Conservation (phyloP, 129 eudicot genomes). For the Escallonia herrerae region DNA sequence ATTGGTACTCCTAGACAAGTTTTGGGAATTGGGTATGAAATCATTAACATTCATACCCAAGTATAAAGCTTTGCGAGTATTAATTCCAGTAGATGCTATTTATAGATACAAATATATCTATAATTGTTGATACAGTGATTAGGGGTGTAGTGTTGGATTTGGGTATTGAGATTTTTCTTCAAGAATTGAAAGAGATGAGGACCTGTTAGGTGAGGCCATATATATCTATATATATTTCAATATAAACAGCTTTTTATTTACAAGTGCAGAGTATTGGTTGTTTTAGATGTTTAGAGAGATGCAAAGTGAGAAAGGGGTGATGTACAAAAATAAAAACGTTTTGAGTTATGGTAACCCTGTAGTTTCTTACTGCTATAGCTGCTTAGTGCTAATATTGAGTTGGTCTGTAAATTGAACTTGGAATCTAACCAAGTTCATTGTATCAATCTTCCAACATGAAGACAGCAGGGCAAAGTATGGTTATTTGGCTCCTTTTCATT, state of each 20-base stretch:
- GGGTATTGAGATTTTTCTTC: neutral
- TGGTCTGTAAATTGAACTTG: neutral
- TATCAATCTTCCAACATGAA: neutral
- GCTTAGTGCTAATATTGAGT: neutral
- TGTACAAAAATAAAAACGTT: neutral
- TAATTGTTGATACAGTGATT: neutral
- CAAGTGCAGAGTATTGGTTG: too few relatives aligned
- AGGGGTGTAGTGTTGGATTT: neutral
- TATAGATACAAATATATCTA: neutral
- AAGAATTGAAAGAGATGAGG: neutral
- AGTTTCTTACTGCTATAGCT: neutral
- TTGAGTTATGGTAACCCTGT: neutral
- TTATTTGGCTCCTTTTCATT: constrained; percentile 2
- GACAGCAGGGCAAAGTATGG: constrained; percentile 6
- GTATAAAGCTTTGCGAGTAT: neutral
- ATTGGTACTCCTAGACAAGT: constrained; percentile 59
- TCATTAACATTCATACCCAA: neutral
- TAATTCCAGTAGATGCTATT: neutral
- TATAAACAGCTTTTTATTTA: neutral
- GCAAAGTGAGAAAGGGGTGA: neutral
- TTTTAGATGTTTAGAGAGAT: neutral
- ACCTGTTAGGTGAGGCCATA: neutral
- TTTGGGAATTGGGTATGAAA: constrained; percentile 6
- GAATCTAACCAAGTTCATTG: neutral
- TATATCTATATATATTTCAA: constrained; percentile 3